Conservation (phyloP, 768 basidiomycete species). For the Trichaptum fuscoviolaceum region DNA sequence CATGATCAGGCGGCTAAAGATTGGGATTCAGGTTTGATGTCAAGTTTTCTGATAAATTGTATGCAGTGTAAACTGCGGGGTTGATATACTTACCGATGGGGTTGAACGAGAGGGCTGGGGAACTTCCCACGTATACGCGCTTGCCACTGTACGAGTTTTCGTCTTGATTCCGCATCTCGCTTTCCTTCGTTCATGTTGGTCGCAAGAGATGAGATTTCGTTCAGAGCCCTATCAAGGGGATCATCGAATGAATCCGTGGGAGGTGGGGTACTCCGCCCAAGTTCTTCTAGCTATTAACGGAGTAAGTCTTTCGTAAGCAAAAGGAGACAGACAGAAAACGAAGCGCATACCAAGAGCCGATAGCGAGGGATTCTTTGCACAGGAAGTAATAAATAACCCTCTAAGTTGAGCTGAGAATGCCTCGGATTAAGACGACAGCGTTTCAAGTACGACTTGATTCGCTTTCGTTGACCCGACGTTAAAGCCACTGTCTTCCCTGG, state of each 20-base stretch:
- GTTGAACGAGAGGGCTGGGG: constrained; percentile 96
- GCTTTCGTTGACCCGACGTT: constrained; percentile 76
- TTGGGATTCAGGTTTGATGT: background rate
- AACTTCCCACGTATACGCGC: constrained; percentile 84
- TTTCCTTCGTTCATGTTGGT: constrained; percentile 99
- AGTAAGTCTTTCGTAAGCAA: constrained; percentile 5
- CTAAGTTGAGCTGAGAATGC: constrained; percentile 90
- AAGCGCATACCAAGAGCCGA: constrained; percentile 71
- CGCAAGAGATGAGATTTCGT: constrained; percentile 84
- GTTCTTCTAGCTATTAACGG: constrained; percentile 67
- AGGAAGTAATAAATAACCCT: constrained; percentile 90
- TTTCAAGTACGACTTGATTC: constrained; percentile 86
- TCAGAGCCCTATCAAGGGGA: constrained; percentile 77
- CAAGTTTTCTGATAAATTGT: background rate
- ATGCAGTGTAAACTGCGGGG: background rate
- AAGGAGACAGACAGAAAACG: constrained; percentile 7
- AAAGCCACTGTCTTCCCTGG: constrained; percentile 25
- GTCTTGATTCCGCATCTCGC: constrained; percentile 87
- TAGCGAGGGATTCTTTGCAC: constrained; percentile 98
- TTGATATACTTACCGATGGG: constrained; percentile 65
- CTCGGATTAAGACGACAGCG: constrained; percentile 83
- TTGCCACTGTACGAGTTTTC: constrained; percentile 90
- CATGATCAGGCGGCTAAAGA: constrained; percentile 78
- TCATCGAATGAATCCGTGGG: constrained; percentile 70
- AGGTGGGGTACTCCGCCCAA: constrained; percentile 82